Percentiles rank a stretch among this genome's conserved stretches.
Conservation (phyloP, 139 green algal species). For the Chlorella sp. region DNA sequence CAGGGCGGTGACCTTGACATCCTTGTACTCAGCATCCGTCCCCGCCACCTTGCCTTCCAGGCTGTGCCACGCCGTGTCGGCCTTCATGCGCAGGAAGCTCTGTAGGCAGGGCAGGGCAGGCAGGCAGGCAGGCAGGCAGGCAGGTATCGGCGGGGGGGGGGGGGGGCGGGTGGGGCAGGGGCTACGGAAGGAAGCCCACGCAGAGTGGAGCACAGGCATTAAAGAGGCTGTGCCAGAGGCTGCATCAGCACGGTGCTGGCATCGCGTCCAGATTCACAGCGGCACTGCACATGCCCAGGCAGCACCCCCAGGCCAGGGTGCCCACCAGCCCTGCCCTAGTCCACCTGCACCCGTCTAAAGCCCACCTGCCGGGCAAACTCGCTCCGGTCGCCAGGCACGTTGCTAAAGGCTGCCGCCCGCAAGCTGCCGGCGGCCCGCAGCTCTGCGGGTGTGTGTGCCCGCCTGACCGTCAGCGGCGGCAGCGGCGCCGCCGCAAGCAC, state of each 20-base stretch:
- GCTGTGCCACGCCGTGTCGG: constrained; percentile 73
- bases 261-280: too few relatives aligned
- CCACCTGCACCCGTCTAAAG: too few relatives aligned
- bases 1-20: constrained; percentile 56
- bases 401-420: constrained; percentile 69
- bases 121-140: background rate
- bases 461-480: background rate
- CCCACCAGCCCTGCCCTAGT: too few relatives aligned
- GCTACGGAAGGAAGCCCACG: too few relatives aligned
- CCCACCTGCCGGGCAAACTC: constrained; percentile 67
- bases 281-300: too few relatives aligned
- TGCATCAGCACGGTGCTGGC: too few relatives aligned
- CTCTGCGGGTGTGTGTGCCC: constrained; percentile 54
- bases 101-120: constrained; percentile 33
- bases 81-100: constrained; percentile 81
- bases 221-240: too few relatives aligned
- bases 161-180: too few relatives aligned
- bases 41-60: constrained; percentile 69
- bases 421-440: constrained; percentile 76
- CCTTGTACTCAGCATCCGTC: constrained; percentile 56
- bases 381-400: constrained; percentile 65
- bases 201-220: too few relatives aligned
- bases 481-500: background rate
- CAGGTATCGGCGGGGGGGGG: background rate
- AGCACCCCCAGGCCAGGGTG: too few relatives aligned